Base-by-base conservation (phyloP, 2,329 filamentous ascomycete species). In the Fusarium xylarioides region DNA sequence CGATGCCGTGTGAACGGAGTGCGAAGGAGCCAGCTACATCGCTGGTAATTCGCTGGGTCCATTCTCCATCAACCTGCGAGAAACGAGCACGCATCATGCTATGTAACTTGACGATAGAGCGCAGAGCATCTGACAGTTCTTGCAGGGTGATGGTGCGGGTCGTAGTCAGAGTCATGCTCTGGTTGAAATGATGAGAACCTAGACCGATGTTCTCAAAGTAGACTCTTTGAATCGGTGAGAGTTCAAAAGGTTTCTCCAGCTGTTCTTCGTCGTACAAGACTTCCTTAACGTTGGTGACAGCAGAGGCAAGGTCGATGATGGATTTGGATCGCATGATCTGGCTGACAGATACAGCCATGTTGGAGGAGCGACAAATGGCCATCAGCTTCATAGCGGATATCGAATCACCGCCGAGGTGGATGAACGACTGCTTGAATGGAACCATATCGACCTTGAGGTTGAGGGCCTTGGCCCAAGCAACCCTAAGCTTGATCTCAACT, bases 311-410 rank as follows among this genome's bases (percentile, higher is more conserved):
- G 8, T 76, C 70, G 5, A 75, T 8, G 26, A 75, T 70, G 23
- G 74, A 75, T 50, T 72, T 75, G 73, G 62, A 56, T 37, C 63
- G 64, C 68, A 75, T 75, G 14, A 75, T 76, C 37, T 75, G 73
- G 2, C 70, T 37, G 18, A 75, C 68, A 0, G 74, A 66, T 4
- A 75, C 26, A 46, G 58, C 47, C 52, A 75, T 72, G 10, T 66
- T 30, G 2, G 28, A 64, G 18, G 73, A 68, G n/a, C 73, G 66
- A 2, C 74, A 75, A 26, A 67, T 28, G 0, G 74, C 70, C 64
- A 75, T 75, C 7, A 75, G n/a, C 56, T 74, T 59, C 73, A 75
- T 75, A 0, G 74, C 74, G 0, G 74, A 75, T 30, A 75, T 75
- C 2, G 74, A 75, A 35, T 75, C 74, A 2, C 74, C 74, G 35